Evolutionary conservation across 495 filamentous ascomycete species (phyloP).

Genomic region (Lichina pygmaea): DNA sequence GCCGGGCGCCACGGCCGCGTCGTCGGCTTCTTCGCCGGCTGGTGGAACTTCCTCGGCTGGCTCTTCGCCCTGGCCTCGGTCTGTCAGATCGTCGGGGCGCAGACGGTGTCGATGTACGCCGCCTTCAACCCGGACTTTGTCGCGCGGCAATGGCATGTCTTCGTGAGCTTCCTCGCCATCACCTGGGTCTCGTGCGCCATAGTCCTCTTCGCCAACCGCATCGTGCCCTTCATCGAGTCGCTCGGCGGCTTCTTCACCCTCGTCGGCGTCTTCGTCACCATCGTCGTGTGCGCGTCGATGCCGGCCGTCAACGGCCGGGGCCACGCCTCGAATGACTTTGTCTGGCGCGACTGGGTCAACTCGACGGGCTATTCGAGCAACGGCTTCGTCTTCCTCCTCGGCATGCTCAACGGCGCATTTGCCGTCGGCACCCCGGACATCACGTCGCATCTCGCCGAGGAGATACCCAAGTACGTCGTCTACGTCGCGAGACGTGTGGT

Average conservation of each 20-base stretch:
- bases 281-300: slow-evolving; percentile 17
- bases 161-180: slow-evolving; percentile 12
- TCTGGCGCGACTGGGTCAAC: slow-evolving; percentile 4
- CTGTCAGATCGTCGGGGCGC: slow-evolving; percentile 9
- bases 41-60: slow-evolving; percentile 12
- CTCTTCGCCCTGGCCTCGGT: slow-evolving; percentile 15
- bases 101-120: slow-evolving; percentile 14
- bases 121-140: slow-evolving; percentile 13
- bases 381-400: slow-evolving; percentile 16
- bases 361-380: slow-evolving; percentile 12
- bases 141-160: slow-evolving; percentile 14
- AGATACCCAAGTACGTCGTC: slow-evolving; percentile 8
- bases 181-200: slow-evolving; percentile 10
- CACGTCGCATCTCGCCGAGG: slow-evolving; percentile 12
- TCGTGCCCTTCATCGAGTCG: slow-evolving; percentile 11
- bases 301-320: background rate
- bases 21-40: slow-evolving; percentile 15
- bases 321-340: slow-evolving; percentile 5
- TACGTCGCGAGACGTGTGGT: background rate
- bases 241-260: slow-evolving; percentile 13
- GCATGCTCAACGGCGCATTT: slow-evolving; percentile 18
- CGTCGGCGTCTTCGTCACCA: slow-evolving; percentile 12
- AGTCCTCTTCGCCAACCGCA: slow-evolving; percentile 14
- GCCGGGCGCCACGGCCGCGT: slow-evolving; percentile 11
- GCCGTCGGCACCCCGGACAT: slow-evolving; percentile 13